Evolutionary conservation across 352 stramenopile genomes (phyloP).

Genomic region (Phytophthora brassicae): DNA sequence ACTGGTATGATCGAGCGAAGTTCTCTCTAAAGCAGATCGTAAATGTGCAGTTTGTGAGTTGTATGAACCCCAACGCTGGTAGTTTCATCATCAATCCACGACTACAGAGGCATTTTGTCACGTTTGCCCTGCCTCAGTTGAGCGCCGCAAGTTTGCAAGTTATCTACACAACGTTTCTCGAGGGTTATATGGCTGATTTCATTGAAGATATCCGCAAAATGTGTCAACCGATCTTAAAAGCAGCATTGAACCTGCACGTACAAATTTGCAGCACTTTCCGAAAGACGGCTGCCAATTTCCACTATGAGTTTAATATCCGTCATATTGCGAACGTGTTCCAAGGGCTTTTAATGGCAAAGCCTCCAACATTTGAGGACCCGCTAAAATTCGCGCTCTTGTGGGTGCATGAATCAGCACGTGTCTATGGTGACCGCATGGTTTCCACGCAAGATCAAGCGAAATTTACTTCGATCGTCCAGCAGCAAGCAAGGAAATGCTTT

Average conservation of each 20-base stretch:
- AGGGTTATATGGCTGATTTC: constrained; percentile 93
- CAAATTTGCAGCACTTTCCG: constrained; percentile 81
- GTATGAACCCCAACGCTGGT: constrained; percentile 95
- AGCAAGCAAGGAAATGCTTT: constrained; percentile 94
- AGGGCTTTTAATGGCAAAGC: constrained; percentile 89
- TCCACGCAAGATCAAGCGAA: constrained; percentile 74
- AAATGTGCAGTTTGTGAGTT: constrained; percentile 94
- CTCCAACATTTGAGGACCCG: constrained; percentile 83
- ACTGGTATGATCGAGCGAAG: constrained; percentile 95
- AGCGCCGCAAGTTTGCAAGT: constrained; percentile 86
- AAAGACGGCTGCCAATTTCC: constrained; percentile 95
- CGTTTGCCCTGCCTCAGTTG: constrained; percentile 91
- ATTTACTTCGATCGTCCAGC: constrained; percentile 87
- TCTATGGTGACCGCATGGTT: constrained; percentile 95
- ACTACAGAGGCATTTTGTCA: constrained; percentile 95
- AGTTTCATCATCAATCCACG: constrained; percentile 93
- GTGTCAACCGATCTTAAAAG: constrained; percentile 79
- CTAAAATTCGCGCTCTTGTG: constrained; percentile 93
- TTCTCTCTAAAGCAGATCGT: constrained; percentile 92
- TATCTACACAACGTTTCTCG: constrained; percentile 96
- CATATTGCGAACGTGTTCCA: constrained; percentile 96
- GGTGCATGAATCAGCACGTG: constrained; percentile 95
- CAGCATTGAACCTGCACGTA: constrained; percentile 89
- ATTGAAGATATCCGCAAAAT: constrained; percentile 92
- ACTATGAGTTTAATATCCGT: constrained; percentile 98